phyloP scores from a whole-genome alignment of 352 stramenopile species.

The Paralagenidium karlingii region DNA sequence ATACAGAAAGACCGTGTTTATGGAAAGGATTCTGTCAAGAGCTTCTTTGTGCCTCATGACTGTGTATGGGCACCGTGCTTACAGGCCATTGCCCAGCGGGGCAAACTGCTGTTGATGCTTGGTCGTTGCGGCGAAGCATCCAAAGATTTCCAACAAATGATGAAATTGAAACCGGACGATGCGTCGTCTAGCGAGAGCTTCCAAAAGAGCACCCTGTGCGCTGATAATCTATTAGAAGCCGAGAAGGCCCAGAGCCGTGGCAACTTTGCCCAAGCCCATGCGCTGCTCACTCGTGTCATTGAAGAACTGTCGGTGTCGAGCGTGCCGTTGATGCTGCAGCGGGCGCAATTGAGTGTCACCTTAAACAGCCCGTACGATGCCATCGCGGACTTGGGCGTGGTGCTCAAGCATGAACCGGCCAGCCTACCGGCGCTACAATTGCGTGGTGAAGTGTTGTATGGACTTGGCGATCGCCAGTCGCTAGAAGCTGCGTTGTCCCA shows the following conservation, averaged over 20 bases:
- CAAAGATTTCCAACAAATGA: conserved; percentile 36
- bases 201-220: conserved; percentile 50
- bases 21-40: too few species aligned
- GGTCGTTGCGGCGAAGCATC: conserved; percentile 45
- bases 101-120: conserved; percentile 70
- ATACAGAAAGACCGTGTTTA: too few species aligned
- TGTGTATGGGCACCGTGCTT: too few species aligned
- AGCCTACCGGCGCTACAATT: conserved; percentile 56
- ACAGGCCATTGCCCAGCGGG: conserved; percentile 47
- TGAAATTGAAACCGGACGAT: conserved; percentile 49
- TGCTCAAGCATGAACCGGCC: conserved; percentile 58
- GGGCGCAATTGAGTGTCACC: conserved; percentile 50
- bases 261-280: conserved; percentile 48
- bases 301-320: conserved; percentile 63
- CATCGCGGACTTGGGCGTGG: conserved; percentile 52
- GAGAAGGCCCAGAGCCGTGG: conserved; percentile 43
- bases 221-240: conserved; percentile 42
- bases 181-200: conserved; percentile 28
- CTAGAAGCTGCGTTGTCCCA: conserved; percentile 58
- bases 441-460: conserved; percentile 71
- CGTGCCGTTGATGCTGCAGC: conserved; percentile 44
- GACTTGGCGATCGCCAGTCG: conserved; percentile 64
- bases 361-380: conserved; percentile 60
- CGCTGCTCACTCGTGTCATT: conserved; percentile 51
- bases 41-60: too few species aligned